Evolutionary conservation across 768 basidiomycete species (phyloP), one percentile per base, ranked within the genome.

Genomic region (Dioszegia crocea): DNA sequence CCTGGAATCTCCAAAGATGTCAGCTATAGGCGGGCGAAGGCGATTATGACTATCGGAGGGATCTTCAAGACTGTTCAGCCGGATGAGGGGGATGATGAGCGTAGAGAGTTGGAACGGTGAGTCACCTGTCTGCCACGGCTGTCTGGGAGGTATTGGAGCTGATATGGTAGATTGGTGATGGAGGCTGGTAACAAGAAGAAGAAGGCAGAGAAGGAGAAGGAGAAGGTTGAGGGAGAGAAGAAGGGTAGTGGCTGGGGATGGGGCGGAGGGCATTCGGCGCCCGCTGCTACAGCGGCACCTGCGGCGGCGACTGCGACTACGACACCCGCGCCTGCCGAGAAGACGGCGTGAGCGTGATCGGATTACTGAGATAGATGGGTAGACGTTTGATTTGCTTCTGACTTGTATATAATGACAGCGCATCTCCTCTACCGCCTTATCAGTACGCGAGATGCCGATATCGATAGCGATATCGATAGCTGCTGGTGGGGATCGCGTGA

Each of bases 41-140:
- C 88, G 41, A 80, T 98, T n/a, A 79, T 98, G 57, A 80, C 90
- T 16, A 86, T 88, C 31, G 96, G 94, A 6, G 87, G 87, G 16
- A 86, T 94, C 65, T 94, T 97, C 82, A 94, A 93, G 76, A 79
- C 82, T 3, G 83, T 88, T 0, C 73, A 82, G 29, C 88, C 96
- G 2, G 94, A 98, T 71, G 91, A 89, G 73, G 86, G 89, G 8
- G 93, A 96, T 71, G 88, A 88, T 73, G 96, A 96, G 71, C 85
- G 96, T 24, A 83, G 96, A 47, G 91, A 97, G 77, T 84, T 99
- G 19, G 96, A 99, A 78, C 81, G 91, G 88, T 90, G 67, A 26
- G 85, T 74, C 53, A 9, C n/a, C 29, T 43, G n/a, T 39, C 31
- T 24, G 31, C 39, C 40, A 29, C 14, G 49, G 6, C 26, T 9